Percentiles rank a stretch among this genome's conserved stretches.
These are phyloP conservation scores for Lentinula detonsa DNA, from an alignment of 768 basidiomycete genomes.

Conservation along the genomic window DNA sequence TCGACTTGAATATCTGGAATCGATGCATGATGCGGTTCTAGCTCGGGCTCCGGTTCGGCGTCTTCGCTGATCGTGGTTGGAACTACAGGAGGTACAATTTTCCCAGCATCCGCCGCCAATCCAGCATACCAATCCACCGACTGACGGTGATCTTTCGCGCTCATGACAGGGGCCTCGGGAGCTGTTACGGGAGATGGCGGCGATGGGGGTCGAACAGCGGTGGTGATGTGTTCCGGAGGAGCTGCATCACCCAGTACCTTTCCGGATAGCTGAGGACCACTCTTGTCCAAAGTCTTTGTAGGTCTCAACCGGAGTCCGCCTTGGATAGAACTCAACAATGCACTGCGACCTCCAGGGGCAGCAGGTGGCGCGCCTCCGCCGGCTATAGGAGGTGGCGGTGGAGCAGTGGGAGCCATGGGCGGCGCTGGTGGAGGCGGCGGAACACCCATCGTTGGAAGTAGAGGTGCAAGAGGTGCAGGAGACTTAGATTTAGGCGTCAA, in stretches of 20 bases:
- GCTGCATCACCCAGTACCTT: constrained; percentile 70
- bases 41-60: constrained; percentile 22
- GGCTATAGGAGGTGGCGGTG: constrained; percentile 24
- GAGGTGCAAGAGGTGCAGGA: constrained; percentile 35
- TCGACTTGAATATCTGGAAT: constrained; percentile 58
- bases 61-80: constrained; percentile 57
- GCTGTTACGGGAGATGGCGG: constrained; percentile 25
- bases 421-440: constrained; percentile 36
- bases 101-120: constrained; percentile 67
- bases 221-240: constrained; percentile 65
- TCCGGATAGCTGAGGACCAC: constrained; percentile 62
- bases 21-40: constrained; percentile 10
- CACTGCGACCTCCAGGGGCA: constrained; percentile 46
- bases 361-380: constrained; percentile 23
- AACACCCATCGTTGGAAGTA: constrained; percentile 26
- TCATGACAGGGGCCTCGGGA: constrained; percentile 20
- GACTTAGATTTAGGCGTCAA: constrained; percentile 36
- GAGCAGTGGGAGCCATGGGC: constrained; percentile 23
- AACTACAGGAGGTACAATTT: constrained; percentile 29
- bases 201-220: constrained; percentile 34
- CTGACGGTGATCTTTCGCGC: constrained; percentile 50
- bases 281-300: constrained; percentile 80
- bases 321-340: constrained; percentile 76
- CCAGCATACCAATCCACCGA: constrained; percentile 91
- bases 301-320: constrained; percentile 66